These are phyloP conservation scores for Fusarium mangiferae DNA, from an alignment of 2,329 filamentous ascomycete genomes.

Conservation along the genomic window DNA sequence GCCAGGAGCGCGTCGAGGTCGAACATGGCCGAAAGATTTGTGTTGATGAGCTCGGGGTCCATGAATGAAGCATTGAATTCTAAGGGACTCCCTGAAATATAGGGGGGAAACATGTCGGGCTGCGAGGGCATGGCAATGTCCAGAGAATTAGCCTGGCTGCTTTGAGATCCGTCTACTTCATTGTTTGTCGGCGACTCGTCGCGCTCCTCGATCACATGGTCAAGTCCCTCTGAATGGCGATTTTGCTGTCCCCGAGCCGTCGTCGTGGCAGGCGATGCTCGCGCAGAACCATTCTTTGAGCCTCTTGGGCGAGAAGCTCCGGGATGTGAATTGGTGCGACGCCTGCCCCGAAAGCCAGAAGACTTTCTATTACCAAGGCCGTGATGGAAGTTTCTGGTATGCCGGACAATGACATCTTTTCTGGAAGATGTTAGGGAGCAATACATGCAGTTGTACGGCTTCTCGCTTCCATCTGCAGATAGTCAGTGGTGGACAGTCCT, in stretches of 20 bases:
- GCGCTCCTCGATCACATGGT: background rate
- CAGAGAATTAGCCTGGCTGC: background rate
- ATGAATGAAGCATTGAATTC: background rate
- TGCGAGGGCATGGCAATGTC: background rate
- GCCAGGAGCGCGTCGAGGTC: background rate
- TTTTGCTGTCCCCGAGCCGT: background rate
- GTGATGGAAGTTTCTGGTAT: constrained; percentile 3
- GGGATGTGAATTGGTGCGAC: background rate
- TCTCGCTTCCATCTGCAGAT: background rate
- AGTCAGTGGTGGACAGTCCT: background rate
- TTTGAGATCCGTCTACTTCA: background rate
- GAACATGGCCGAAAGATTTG: background rate
- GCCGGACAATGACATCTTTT: constrained; percentile 3
- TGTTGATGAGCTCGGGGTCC: background rate
- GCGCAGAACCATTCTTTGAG: background rate
- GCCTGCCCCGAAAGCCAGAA: constrained; percentile 1
- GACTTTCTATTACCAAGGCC: background rate
- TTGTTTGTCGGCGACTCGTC: background rate
- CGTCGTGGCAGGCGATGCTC: background rate
- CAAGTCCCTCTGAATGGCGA: background rate
- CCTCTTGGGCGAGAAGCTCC: background rate
- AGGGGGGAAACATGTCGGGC: background rate
- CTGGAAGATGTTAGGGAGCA: background rate
- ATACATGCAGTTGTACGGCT: constrained; percentile 3
- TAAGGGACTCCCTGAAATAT: background rate